Evolutionary conservation across 1,284 basidiomycete genomes (phyloP).

Genomic region (Rhodofomes roseus): DNA sequence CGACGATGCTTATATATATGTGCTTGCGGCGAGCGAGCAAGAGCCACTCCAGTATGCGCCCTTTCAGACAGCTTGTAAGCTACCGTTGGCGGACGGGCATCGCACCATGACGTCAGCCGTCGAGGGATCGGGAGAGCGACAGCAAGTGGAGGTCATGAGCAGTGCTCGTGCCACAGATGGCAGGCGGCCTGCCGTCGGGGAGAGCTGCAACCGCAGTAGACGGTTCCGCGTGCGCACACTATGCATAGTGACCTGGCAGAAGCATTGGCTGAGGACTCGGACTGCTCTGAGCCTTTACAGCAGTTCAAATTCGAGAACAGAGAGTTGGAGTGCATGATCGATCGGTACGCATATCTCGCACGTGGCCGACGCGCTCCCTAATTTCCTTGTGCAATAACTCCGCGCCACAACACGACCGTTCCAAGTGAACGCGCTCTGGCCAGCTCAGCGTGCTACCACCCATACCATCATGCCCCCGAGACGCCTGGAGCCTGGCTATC

Average conservation of each 20-base stretch:
- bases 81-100: background rate
- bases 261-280: too few relatives aligned
- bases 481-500: constrained; percentile 25
- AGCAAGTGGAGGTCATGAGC: background rate
- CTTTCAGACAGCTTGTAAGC: background rate
- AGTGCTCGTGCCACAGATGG: background rate
- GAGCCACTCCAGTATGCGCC: too few relatives aligned
- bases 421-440: too few relatives aligned
- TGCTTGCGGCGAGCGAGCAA: background rate
- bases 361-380: background rate
- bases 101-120: background rate
- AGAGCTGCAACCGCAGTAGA: background rate
- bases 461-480: constrained; percentile 20
- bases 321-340: too few relatives aligned
- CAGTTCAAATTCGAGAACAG: too few relatives aligned
- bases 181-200: background rate
- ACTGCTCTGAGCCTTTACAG: too few relatives aligned
- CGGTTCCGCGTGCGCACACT: too few relatives aligned
- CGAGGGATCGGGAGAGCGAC: background rate
- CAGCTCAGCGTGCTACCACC: too few relatives aligned
- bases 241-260: too few relatives aligned
- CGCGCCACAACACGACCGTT: background rate
- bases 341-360: background rate
- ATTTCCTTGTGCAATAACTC: background rate
- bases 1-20: background rate